phyloP scores from a whole-genome alignment of 1,284 basidiomycete species.

The Fistulina hepatica region DNA sequence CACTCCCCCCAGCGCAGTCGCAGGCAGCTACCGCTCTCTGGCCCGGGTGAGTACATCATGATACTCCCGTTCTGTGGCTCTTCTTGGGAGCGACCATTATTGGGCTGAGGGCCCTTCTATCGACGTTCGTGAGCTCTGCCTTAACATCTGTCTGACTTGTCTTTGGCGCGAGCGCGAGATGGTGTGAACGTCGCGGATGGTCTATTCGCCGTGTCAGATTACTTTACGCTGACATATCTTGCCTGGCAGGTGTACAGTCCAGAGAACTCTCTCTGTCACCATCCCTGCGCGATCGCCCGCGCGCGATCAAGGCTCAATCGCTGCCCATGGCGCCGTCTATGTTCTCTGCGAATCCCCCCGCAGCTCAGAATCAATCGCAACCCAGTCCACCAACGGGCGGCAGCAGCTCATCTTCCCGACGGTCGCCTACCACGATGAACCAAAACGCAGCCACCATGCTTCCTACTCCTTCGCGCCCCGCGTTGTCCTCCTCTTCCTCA shows the following conservation, averaged over 20 bases:
- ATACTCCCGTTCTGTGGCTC: background rate
- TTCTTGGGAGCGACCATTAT: too few relatives aligned
- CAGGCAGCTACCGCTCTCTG: background rate
- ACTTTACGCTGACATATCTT: slow-evolving; percentile 1
- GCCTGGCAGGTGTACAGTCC: slow-evolving; percentile 27
- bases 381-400: slow-evolving; percentile 29
- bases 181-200: background rate
- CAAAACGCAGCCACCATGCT: slow-evolving; percentile 35
- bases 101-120: too few relatives aligned
- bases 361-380: slow-evolving; percentile 32
- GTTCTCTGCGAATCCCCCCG: slow-evolving; percentile 35
- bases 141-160: background rate
- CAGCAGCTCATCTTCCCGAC: slow-evolving; percentile 19
- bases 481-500: slow-evolving; percentile 25
- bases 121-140: background rate
- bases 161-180: background rate
- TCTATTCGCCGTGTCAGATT: background rate
- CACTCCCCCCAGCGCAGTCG: slow-evolving; percentile 1
- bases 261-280: slow-evolving; percentile 63
- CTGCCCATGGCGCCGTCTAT: slow-evolving; percentile 52
- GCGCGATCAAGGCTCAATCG: slow-evolving; percentile 48
- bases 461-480: slow-evolving; percentile 37
- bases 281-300: slow-evolving; percentile 44
- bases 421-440: slow-evolving; percentile 25
- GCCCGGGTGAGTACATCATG: background rate